Conservation (phyloP, 805 yeast species). For the Yarrowia sp. region DNA sequence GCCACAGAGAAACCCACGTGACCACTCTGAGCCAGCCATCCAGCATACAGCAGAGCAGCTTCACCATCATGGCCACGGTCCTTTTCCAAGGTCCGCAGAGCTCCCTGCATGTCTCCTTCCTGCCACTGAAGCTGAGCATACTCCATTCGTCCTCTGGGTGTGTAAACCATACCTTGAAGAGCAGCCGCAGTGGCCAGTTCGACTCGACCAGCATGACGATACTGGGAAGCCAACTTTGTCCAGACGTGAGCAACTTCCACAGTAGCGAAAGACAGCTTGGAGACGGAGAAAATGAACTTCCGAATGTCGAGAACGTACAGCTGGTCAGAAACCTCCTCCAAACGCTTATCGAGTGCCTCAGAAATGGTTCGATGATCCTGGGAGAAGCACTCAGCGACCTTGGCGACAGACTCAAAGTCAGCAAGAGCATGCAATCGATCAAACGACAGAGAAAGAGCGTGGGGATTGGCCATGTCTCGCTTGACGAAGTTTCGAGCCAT, state of each 20-base stretch:
- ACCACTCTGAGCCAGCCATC: conserved; percentile 18
- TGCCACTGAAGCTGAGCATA: conserved; percentile 84
- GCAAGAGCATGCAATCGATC: conserved; percentile 58
- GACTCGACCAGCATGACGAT: conserved; percentile 64
- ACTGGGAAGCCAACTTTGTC: conserved; percentile 58
- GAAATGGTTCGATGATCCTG: conserved; percentile 25
- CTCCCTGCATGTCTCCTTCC: conserved; percentile 63
- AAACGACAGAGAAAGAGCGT: conserved; percentile 52
- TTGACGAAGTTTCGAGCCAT: conserved; percentile 62
- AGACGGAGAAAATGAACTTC: conserved; percentile 42
- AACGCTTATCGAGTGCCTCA: not conserved
- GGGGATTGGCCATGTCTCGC: conserved; percentile 50
- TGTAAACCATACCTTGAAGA: conserved; percentile 49
- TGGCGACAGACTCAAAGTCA: conserved; percentile 47
- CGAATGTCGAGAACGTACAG: conserved; percentile 53
- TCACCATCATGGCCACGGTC: conserved; percentile 12
- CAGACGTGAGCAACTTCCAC: conserved; percentile 48
- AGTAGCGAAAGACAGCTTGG: conserved; percentile 28
- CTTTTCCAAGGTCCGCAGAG: conserved; percentile 32
- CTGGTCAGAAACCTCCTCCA: not conserved
- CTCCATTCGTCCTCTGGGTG: conserved; percentile 47
- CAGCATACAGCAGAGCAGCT: conserved; percentile 13
- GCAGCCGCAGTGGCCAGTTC: conserved; percentile 71
- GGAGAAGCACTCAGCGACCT: not conserved
- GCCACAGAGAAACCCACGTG: conserved; percentile 20